Conservation (phyloP, 2,329 filamentous ascomycete species). For the Fusarium solani-melongenae region DNA sequence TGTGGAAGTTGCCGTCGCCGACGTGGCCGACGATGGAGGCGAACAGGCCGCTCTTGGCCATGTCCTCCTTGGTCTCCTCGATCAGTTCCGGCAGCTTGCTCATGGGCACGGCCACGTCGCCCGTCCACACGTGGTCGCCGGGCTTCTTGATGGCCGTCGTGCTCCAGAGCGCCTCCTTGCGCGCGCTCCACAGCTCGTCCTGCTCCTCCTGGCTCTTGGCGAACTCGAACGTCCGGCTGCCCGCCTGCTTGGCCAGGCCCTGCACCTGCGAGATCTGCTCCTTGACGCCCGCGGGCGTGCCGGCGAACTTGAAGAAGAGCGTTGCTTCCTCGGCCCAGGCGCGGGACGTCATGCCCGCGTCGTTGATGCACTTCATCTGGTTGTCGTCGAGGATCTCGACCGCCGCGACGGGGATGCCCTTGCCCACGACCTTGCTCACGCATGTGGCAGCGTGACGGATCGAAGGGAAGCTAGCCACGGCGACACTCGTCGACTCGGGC, state of each 20-base stretch:
- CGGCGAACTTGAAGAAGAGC: constrained; percentile 86
- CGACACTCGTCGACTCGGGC: constrained; percentile 83
- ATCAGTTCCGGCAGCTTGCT: constrained; percentile 79
- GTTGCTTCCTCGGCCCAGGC: constrained; percentile 79
- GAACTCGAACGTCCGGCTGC: constrained; percentile 80
- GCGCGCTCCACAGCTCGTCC: constrained; percentile 82
- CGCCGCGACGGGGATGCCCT: constrained; percentile 88
- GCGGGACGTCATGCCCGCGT: constrained; percentile 72
- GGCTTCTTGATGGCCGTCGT: constrained; percentile 74
- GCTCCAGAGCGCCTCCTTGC: constrained; percentile 87
- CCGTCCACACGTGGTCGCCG: constrained; percentile 84
- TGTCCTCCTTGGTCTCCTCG: constrained; percentile 71
- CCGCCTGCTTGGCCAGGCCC: constrained; percentile 68
- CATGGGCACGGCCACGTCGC: constrained; percentile 87
- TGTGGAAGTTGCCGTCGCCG: constrained; percentile 83
- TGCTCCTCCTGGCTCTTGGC: constrained; percentile 77
- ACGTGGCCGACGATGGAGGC: constrained; percentile 75
- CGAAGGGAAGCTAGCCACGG: constrained; percentile 70
- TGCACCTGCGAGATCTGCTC: constrained; percentile 80
- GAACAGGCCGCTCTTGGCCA: constrained; percentile 56
- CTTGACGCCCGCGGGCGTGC: constrained; percentile 76
- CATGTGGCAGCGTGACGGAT: constrained; percentile 81
- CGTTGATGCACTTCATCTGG: constrained; percentile 80
- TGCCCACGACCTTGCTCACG: constrained; percentile 81
- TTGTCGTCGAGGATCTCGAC: constrained; percentile 93